Conservation (phyloP, 2,329 filamentous ascomycete genomes). For the Tetracladium maxilliforme region DNA sequence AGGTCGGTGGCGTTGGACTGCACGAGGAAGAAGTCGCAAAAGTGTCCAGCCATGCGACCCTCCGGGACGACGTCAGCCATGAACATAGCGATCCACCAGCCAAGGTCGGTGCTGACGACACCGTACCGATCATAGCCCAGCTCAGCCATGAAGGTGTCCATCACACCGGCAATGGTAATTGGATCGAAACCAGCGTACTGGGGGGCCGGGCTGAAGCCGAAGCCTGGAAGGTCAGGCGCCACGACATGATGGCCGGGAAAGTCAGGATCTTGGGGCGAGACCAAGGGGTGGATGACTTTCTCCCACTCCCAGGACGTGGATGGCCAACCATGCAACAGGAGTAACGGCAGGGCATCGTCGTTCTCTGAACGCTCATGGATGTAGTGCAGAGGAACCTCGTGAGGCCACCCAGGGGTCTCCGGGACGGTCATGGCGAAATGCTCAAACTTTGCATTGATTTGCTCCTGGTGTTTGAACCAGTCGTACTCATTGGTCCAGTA, state of each 20-base stretch:
- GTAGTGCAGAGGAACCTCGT: conserved; percentile 7
- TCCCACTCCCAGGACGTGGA: conserved; percentile 3
- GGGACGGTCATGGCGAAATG: conserved; percentile 11
- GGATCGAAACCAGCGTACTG: conserved; percentile 4
- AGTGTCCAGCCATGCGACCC: too few species aligned
- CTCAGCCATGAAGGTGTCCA: conserved; percentile 6
- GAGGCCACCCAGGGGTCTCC: conserved; percentile 1
- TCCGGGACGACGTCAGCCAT: conserved; percentile 2
- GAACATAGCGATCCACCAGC: conserved; percentile 5
- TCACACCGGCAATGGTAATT: conserved; percentile 4
- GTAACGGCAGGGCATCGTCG: too few species aligned
- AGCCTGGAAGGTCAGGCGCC: conserved; percentile 7
- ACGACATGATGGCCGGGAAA: conserved; percentile 5
- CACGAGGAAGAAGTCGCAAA: too few species aligned
- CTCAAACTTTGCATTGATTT: conserved; percentile 8
- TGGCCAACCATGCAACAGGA: too few species aligned
- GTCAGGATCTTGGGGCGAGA: conserved; percentile 3
- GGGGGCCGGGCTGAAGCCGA: conserved; percentile 9
- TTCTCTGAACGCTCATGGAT: too few species aligned
- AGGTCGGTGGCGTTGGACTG: conserved; percentile 1
- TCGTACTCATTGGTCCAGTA: conserved; percentile 9
- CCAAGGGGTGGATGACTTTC: conserved; percentile 4
- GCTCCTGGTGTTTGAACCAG: conserved; percentile 9
- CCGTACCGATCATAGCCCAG: conserved; percentile 8
- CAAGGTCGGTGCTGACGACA: conserved; percentile 5